Evolutionary conservation across 2,329 filamentous ascomycete species (phyloP).

Genomic region (Xylariomycetidae sp.): DNA sequence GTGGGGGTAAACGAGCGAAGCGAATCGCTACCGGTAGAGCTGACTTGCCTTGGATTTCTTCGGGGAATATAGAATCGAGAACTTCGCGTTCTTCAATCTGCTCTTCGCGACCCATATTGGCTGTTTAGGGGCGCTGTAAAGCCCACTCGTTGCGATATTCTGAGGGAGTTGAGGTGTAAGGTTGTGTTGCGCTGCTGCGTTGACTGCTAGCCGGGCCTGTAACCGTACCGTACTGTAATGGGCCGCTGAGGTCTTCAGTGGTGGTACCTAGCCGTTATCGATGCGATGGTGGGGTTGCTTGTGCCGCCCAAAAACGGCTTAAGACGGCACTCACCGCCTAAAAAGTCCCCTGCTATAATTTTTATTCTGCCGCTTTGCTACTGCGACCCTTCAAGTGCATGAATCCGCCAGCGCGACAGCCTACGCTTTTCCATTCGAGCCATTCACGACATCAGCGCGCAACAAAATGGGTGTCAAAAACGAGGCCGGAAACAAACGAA

Average conservation of each 20-base stretch:
- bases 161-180: constrained; percentile 1
- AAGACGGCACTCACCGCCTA: constrained; percentile 26
- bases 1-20: no score
- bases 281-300: constrained; percentile 11
- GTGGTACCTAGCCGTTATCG: no score
- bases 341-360: constrained; percentile 16
- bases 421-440: not conserved
- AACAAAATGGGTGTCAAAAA: constrained; percentile 43
- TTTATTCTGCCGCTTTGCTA: constrained; percentile 15
- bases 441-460: not conserved
- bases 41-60: constrained; percentile 79
- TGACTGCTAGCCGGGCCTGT: no score
- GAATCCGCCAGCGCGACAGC: constrained; percentile 2
- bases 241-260: no score
- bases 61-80: constrained; percentile 95
- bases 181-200: not conserved
- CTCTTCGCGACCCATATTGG: constrained; percentile 68
- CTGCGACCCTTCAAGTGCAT: constrained; percentile 11
- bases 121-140: not conserved
- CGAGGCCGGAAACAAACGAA: constrained; percentile 50
- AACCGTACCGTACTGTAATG: no score
- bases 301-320: constrained; percentile 6
- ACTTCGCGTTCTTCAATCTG: constrained; percentile 95
- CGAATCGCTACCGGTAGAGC: no score
- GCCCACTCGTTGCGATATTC: not conserved